A percentile compares a stretch with the other conserved stretches of the same genome.
phyloP scores from a whole-genome alignment of 2,329 filamentous ascomycete species.

The Aspergillus udagawae region DNA sequence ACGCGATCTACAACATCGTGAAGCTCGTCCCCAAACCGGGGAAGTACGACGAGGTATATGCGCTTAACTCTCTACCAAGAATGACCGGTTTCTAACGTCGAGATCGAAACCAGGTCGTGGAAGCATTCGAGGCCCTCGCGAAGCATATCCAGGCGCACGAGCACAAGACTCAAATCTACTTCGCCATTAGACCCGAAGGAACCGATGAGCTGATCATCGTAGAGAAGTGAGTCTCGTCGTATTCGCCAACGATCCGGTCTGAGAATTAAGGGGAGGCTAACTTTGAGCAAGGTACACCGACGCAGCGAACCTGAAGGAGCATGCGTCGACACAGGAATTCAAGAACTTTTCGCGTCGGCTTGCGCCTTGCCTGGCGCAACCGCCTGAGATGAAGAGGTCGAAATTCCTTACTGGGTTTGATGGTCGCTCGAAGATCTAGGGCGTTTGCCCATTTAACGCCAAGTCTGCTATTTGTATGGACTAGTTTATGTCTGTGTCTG shows the following conservation, averaged over 20 bases:
- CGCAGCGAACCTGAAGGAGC: conserved; percentile 13
- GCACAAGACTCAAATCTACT: conserved; percentile 19
- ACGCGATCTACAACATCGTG: conserved; percentile 17
- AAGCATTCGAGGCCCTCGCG: conserved; percentile 15
- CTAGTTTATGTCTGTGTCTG: background rate
- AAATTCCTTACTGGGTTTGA: conserved; percentile 14
- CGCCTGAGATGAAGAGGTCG: conserved; percentile 13
- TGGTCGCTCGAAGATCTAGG: conserved; percentile 12
- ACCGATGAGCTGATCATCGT: conserved; percentile 16
- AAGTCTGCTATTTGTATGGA: too few species aligned
- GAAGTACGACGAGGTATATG: conserved; percentile 15
- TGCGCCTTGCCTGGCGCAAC: conserved; percentile 9
- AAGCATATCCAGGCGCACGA: conserved; percentile 14
- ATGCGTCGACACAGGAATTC: conserved; percentile 11
- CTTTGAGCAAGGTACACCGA: conserved; percentile 14
- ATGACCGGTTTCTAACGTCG: background rate
- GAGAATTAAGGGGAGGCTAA: background rate
- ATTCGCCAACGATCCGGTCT: background rate
- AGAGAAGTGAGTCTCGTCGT: conserved; percentile 14
- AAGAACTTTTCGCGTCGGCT: conserved; percentile 13
- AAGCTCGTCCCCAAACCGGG: conserved; percentile 18
- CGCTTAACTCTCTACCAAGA: background rate
- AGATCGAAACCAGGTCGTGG: conserved; percentile 7
- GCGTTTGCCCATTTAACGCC: background rate
- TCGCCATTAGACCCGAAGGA: conserved; percentile 12